Evolutionary conservation across 495 filamentous ascomycete species (phyloP), one percentile per base, ranked within the genome.

Genomic region (Rusavskia elegans): DNA sequence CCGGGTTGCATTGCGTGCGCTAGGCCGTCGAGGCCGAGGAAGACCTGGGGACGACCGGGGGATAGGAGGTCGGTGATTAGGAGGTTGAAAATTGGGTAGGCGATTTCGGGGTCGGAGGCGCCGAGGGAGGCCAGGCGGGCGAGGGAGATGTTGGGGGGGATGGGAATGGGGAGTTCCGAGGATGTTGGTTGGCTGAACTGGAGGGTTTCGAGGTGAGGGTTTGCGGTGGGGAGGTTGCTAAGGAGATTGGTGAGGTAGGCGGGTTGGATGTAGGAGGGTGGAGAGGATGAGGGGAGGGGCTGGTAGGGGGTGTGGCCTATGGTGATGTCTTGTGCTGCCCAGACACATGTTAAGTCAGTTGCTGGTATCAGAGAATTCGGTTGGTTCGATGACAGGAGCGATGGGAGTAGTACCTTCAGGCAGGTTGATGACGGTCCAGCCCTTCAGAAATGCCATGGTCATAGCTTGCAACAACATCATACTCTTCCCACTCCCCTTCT

Each of bases 341-440:
- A 1, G 27, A 23, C 40, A 32, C 29, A 21, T 16, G 13, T 7
- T 14, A 17, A 30, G 30, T 55, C 36, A 54, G 59, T 19, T 14
- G 30, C 14, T 17, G 5, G 0, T 2, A 16, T 5, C 5, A 2
- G 20, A 6, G 7, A 27, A 4, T 5, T 5, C 25, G 7, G 7
- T 3, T 27, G 25, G 4, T 27, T 27, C 4, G 25, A 27, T 17
- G 5, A 42, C 3, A n/a, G 37, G 17, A 29, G 30, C 35, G 37
- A 29, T 25, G 49, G 29, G 13, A 48, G 32, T 20, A 68, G 59
- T 72, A 93, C 90, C 84, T 63, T 98, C 89, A n/a, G 92, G 89
- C 49, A 96, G 75, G 56, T 85, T 81, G 49, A 98, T 72, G 11
- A 97, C 90, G 32, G 94, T 74, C 88, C 88, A 95, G 17, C 82